Conservation (phyloP, 228 moss, liverwort and hornwort species). For the Sphagnum magellanicum region DNA sequence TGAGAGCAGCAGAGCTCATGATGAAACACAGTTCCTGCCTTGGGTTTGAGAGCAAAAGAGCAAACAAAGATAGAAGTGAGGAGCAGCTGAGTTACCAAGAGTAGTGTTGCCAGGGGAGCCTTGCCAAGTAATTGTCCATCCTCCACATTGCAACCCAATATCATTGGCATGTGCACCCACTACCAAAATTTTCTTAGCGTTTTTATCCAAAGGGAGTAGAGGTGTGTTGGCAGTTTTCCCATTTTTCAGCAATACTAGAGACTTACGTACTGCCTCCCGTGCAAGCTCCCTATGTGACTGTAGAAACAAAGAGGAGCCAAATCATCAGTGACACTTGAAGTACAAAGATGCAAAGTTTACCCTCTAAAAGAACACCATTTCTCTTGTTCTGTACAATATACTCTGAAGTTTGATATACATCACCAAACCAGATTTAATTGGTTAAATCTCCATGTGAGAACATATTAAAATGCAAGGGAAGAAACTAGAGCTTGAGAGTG, state of each 20-base stretch:
- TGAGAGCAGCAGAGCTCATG: too few relatives aligned
- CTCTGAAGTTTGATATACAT: too few relatives aligned
- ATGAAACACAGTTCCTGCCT: too few relatives aligned
- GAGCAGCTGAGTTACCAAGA: not conserved
- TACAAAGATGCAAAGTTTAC: too few relatives aligned
- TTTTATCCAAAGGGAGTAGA: conserved; percentile 33
- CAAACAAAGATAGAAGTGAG: not conserved
- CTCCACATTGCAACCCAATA: conserved; percentile 52
- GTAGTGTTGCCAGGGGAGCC: conserved; percentile 30
- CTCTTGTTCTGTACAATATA: too few relatives aligned
- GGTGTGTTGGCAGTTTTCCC: conserved; percentile 5
- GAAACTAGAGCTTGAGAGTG: too few relatives aligned
- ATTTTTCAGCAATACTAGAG: conserved; percentile 46
- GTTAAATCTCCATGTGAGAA: too few relatives aligned
- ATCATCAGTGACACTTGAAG: too few relatives aligned
- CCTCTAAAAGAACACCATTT: too few relatives aligned
- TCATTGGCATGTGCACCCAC: conserved; percentile 50
- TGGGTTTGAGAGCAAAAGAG: too few relatives aligned
- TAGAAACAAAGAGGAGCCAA: not conserved
- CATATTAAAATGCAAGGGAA: too few relatives aligned
- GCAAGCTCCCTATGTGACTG: conserved; percentile 29
- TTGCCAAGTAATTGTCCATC: conserved; percentile 53
- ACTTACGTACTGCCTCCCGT: conserved; percentile 43
- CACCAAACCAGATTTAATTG: too few relatives aligned
- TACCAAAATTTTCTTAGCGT: conserved; percentile 23